These are phyloP conservation scores for Plantago major DNA, from an alignment of 257 asterid species.

Conservation along the genomic window DNA sequence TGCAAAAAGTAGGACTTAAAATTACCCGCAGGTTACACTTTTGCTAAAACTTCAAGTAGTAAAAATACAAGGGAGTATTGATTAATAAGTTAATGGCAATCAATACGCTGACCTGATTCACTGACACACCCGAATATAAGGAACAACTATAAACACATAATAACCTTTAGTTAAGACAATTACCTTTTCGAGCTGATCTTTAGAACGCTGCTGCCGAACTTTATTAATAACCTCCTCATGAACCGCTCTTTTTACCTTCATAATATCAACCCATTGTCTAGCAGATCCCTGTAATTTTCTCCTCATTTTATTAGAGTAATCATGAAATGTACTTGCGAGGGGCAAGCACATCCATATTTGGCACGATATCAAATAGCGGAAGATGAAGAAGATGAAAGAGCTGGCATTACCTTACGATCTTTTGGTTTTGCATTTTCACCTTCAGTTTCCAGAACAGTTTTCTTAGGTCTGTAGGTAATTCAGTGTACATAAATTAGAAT, in stretches of 20 bases:
- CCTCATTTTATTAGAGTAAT: slow-evolving; percentile 16
- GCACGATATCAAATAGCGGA: slow-evolving; percentile 1
- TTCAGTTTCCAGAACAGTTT: slow-evolving; percentile 93
- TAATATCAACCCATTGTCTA: slow-evolving; percentile 73
- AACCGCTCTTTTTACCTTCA: slow-evolving; percentile 83
- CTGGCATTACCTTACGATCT: slow-evolving; percentile 46
- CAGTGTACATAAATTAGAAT: slow-evolving; percentile 13
- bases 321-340: not conserved
- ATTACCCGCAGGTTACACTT: not conserved
- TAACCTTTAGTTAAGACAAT: slow-evolving; percentile 15
- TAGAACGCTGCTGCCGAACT: slow-evolving; percentile 56
- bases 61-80: not conserved
- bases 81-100: not conserved
- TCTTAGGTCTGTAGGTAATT: slow-evolving; percentile 58
- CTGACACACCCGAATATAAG: not conserved
- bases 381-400: slow-evolving; percentile 15
- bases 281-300: slow-evolving; percentile 39
- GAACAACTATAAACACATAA: slow-evolving; percentile 2
- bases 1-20: no score
- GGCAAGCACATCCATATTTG: slow-evolving; percentile 3
- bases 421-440: slow-evolving; percentile 84
- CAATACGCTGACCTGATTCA: not conserved
- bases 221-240: slow-evolving; percentile 91
- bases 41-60: not conserved
- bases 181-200: slow-evolving; percentile 48